Conservation (phyloP, 1,284 basidiomycete genomes). For the Moniliophthora roreri region DNA sequence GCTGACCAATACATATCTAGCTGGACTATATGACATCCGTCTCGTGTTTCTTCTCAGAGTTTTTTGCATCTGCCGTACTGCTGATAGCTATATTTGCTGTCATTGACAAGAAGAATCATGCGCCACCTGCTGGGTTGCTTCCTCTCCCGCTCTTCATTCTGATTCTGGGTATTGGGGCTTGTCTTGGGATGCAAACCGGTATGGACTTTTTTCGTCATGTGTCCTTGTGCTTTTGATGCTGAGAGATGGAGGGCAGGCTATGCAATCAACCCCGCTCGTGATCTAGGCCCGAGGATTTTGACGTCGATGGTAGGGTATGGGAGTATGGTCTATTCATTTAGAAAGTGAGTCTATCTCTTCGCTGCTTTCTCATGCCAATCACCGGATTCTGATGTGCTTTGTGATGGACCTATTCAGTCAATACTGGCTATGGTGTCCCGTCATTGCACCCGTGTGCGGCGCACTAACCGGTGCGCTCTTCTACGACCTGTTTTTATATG, state of each 20-base stretch:
- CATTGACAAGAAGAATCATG: conserved; percentile 40
- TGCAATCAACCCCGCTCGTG: conserved; percentile 56
- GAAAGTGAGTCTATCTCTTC: conserved; percentile 30
- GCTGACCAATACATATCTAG: conserved; percentile 18
- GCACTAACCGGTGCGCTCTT: conserved; percentile 49
- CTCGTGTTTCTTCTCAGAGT: conserved; percentile 21
- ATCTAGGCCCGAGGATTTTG: conserved; percentile 54
- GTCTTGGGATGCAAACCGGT: conserved; percentile 52
- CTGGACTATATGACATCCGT: conserved; percentile 38
- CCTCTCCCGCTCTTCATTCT: conserved; percentile 49
- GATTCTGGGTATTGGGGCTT: conserved; percentile 46
- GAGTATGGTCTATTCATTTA: conserved; percentile 36
- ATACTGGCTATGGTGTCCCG: conserved; percentile 78
- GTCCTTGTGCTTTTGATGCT: not conserved
- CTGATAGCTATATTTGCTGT: conserved; percentile 38
- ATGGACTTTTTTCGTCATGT: conserved; percentile 3
- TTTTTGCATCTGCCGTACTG: conserved; percentile 29
- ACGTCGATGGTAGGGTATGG: conserved; percentile 54
- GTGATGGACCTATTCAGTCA: conserved; percentile 34
- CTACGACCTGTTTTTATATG: conserved; percentile 55
- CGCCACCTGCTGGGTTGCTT: conserved; percentile 40
- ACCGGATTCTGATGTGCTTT: not conserved
- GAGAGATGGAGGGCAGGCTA: conserved; percentile 32
- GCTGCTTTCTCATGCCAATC: not conserved
- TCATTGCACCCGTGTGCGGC: conserved; percentile 59